A percentile compares a stretch with the other conserved stretches of the same genome.
phyloP scores from a whole-genome alignment of 441 rosid genomes.

The Arabidopsis lyrata region DNA sequence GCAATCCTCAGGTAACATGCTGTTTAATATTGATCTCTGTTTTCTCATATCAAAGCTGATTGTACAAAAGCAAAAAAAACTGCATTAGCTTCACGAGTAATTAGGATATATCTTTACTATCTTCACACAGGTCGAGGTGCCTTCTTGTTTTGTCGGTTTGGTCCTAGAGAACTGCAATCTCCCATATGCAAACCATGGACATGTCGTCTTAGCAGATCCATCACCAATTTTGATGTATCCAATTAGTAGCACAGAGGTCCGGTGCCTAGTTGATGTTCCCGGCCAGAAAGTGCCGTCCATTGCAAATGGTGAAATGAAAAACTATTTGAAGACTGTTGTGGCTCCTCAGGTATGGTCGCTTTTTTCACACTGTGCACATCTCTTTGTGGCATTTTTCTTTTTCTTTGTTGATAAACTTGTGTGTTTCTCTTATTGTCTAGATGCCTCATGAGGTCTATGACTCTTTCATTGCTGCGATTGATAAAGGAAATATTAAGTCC shows the following conservation, averaged over 20 bases:
- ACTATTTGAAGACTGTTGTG: constrained; percentile 76
- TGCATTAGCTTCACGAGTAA: constrained; percentile 5
- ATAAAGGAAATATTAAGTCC: constrained; percentile 78
- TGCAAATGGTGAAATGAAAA: constrained; percentile 82
- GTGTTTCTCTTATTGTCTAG: constrained; percentile 48
- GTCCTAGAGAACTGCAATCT: constrained; percentile 79
- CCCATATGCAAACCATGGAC: constrained; percentile 78
- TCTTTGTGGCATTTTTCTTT: neutral
- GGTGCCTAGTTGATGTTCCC: constrained; percentile 86
- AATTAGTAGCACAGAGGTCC: constrained; percentile 81
- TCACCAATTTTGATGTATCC: constrained; percentile 85
- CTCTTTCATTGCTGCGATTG: constrained; percentile 78
- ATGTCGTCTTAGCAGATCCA: constrained; percentile 79
- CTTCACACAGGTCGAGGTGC: constrained; percentile 72
- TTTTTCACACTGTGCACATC: neutral
- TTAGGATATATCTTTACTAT: neutral
- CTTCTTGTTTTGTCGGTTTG: constrained; percentile 88
- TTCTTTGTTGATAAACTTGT: neutral
- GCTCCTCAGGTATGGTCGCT: constrained; percentile 75
- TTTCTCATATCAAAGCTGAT: constrained; percentile 1
- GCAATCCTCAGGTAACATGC: constrained; percentile 69
- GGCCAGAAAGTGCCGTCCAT: constrained; percentile 89
- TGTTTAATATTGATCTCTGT: constrained; percentile 22
- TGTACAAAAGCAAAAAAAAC: neutral
- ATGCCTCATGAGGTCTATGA: constrained; percentile 72